Evolutionary conservation across 1,284 basidiomycete genomes (phyloP), one percentile per base, ranked within the genome.

Genomic region (Acaromyces ingoldii): DNA sequence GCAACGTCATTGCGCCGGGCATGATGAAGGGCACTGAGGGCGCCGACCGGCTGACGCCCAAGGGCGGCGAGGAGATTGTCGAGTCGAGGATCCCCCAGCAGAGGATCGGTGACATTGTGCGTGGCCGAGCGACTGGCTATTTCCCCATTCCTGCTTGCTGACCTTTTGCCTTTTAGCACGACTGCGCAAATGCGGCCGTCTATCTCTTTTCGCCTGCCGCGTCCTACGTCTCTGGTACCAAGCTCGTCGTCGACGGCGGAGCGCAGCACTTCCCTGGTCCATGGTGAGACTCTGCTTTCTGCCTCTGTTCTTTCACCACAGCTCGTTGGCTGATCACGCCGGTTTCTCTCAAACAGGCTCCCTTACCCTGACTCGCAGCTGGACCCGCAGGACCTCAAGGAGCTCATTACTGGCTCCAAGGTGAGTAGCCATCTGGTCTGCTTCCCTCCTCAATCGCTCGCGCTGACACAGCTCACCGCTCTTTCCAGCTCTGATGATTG

Each of bases 131-230:
- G 57, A 39, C 54, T 2, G 46, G 54, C 39, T 52, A 28, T 9
- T 22, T 4, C 9, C 21, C 21, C 19, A 34, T 25, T 30, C n/a
- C 17, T 24, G 21, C 17, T 31, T 49, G 53, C 53, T 7, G 26
- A 50, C 31, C 19, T 28, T 13, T 54, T 7, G 30, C 49, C 24
- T 17, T 25, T 13, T 85, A 86, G 1, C 77, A 81, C 50, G 91
- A 98, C 72, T 80, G 92, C 57, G 89, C 85, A 1, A 87, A 89
- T 70, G 82, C 86, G 2, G 81, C 86, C 0, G 79, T 92, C 2
- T 97, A 88, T 78, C 79, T 98, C 37, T 92, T 96, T 79, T 91
- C 89, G 58, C 83, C 85, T 41, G 91, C 90, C 0, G 91, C 89
- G 1, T 80, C 80, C 15, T 92, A 82, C 76, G 82, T 93, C 53